Conservation (phyloP, 1,284 basidiomycete species). For the Ceratobasidium sp. region DNA sequence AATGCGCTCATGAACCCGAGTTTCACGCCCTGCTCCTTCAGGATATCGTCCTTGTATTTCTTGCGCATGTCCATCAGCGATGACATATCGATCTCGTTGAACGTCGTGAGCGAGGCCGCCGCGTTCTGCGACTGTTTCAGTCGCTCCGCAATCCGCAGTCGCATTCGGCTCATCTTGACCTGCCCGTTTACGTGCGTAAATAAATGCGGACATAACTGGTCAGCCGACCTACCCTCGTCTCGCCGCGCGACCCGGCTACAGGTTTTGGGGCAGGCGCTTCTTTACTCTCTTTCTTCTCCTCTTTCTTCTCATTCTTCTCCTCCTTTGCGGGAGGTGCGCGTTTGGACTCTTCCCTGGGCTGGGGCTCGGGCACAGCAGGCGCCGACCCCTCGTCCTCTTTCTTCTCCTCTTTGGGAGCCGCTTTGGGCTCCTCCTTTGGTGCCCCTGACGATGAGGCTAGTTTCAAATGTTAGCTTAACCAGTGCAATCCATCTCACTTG, state of each 20-base stretch:
- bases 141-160: slow-evolving; percentile 94
- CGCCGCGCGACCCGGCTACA: slow-evolving; percentile 66
- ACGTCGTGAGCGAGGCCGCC: slow-evolving; percentile 96
- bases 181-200: slow-evolving; percentile 52
- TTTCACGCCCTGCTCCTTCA: slow-evolving; percentile 96
- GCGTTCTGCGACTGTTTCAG: slow-evolving; percentile 99
- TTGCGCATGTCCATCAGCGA: slow-evolving; percentile 93
- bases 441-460: slow-evolving; percentile 47
- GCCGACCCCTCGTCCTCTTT: slow-evolving; percentile 59
- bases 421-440: slow-evolving; percentile 56
- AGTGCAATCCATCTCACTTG: neutral
- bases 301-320: slow-evolving; percentile 51
- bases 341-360: slow-evolving; percentile 55
- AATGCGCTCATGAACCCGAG: slow-evolving; percentile 99
- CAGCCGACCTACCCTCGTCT: slow-evolving; percentile 76
- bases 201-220: slow-evolving; percentile 4
- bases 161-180: slow-evolving; percentile 99
- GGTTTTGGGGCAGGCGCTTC: slow-evolving; percentile 18
- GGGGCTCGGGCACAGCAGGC: slow-evolving; percentile 56
- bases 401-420: slow-evolving; percentile 58
- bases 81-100: slow-evolving; percentile 99
- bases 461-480: slow-evolving; percentile 26
- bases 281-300: slow-evolving; percentile 51
- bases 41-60: slow-evolving; percentile 92
- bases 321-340: slow-evolving; percentile 54